Base-by-base conservation (phyloP, 305 asterid genomes). In the Lippia alba region DNA sequence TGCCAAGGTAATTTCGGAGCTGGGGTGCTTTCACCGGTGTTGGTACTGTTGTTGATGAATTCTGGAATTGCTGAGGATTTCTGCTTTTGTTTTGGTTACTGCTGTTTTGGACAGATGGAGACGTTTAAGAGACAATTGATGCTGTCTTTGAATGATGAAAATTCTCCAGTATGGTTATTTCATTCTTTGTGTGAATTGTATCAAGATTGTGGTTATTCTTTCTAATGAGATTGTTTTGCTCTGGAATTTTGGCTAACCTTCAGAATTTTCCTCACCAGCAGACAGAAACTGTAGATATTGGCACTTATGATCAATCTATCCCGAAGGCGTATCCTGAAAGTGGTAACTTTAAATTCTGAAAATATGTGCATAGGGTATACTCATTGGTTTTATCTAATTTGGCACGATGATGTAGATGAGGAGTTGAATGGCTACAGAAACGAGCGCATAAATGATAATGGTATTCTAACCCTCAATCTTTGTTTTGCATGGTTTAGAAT, bases 91-190 rank as follows among this genome's bases (percentile, higher is more conserved):
- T 45, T 5, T 51, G 4, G 36, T 15, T 6, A 12, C 15, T 57
- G 5, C 18, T 8, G 20, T 68, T 61, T 61, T 11, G 9, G 66
- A 57, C 82, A 86, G 92, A 66, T 89, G 86, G 96, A 89, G 82
- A 79, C 89, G 17, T 86, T 89, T 78, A 86, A 89, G 84, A 85
- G 81, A 74, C 93, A 89, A 71, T 66, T 87, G 88, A 80, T 86
- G 96, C 91, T 78, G 71, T 89, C 96, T 14, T 75, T 89, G 36
- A 86, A 75, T 63, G 96, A 87, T 71, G 93, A 89, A 44, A 80
- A 70, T 65, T 72, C 89, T 72, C 78, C 91, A 12, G 96, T 89
- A 86, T 61, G 87, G 72, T 77, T 53, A 11, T 75, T 58, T 51
- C 32, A 8, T 39, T 17, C 40, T 59, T 19, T 40, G 10, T 48